These are phyloP conservation scores for Nannizziopsis arthrosporioides DNA, from an alignment of 2,329 filamentous ascomycete genomes.

Conservation along the genomic window DNA sequence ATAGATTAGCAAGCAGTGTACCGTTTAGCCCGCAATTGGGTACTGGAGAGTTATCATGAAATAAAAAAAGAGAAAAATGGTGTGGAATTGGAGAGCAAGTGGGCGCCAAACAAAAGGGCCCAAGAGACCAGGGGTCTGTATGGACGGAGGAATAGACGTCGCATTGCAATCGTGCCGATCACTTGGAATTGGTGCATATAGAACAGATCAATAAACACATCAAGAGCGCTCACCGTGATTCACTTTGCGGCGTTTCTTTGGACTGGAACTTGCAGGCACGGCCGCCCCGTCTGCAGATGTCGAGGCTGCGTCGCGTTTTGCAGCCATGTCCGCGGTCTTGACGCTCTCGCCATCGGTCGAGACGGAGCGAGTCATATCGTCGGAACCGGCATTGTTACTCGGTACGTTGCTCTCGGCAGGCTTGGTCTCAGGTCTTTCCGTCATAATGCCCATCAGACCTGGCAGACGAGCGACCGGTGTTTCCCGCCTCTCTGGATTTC, in stretches of 20 bases:
- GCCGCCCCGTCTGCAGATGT: constrained; percentile 22
- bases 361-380: constrained; percentile 14
- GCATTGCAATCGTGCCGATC: constrained; percentile 7
- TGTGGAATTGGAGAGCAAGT: constrained; percentile 1
- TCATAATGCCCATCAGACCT: constrained; percentile 10
- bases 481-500: not conserved
- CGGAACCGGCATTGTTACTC: constrained; percentile 21
- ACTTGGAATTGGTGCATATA: not conserved
- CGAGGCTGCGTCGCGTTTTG: constrained; percentile 21
- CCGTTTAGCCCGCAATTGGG: constrained; percentile 15
- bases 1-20: constrained; percentile 23
- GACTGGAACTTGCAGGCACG: constrained; percentile 39
- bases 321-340: constrained; percentile 22
- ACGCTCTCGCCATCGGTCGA: constrained; percentile 15
- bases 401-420: constrained; percentile 13
- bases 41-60: not conserved
- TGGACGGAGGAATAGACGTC: not conserved
- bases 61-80: not conserved
- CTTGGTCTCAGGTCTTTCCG: constrained; percentile 13
- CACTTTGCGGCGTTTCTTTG: constrained; percentile 78
- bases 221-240: constrained; percentile 64
- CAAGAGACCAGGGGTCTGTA: constrained; percentile 7
- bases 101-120: not conserved
- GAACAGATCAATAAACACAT: constrained; percentile 15
- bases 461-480: not conserved